Evolutionary conservation across 2,329 filamentous ascomycete species (phyloP).

Genomic region (Ceratocystis colombiana): DNA sequence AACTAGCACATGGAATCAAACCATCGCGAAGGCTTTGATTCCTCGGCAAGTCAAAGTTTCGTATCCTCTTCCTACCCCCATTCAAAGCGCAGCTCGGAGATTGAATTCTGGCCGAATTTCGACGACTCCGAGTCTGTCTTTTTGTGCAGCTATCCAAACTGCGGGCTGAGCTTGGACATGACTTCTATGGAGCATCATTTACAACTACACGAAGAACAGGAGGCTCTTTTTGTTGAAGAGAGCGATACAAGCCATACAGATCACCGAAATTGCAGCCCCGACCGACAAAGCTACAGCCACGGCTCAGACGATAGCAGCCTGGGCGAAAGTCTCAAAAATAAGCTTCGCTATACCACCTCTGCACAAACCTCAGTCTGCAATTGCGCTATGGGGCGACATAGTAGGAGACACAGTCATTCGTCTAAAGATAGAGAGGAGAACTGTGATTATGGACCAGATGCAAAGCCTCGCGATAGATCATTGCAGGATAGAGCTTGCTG

Average conservation of each 20-base stretch:
- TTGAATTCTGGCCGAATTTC: background rate
- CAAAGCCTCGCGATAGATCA: background rate
- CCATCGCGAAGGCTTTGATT: constrained; percentile 1
- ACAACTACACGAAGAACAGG: constrained; percentile 5
- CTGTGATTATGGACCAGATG: background rate
- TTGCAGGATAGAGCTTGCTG: background rate
- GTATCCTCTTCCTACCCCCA: background rate
- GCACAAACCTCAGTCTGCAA: background rate
- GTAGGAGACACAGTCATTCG: background rate
- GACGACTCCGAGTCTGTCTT: background rate
- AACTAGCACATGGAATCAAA: constrained; percentile 4
- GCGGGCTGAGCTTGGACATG: background rate
- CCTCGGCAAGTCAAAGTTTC: background rate
- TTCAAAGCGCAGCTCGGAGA: background rate
- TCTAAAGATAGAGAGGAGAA: background rate
- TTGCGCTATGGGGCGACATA: background rate
- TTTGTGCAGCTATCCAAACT: constrained; percentile 8
- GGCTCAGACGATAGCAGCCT: background rate
- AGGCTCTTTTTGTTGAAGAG: background rate
- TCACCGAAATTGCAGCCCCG: background rate
- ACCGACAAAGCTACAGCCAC: background rate
- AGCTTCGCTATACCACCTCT: background rate
- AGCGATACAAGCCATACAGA: constrained; percentile 2
- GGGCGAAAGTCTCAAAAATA: background rate
- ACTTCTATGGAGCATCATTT: constrained; percentile 7